Evolutionary conservation across 208 protist genomes (phyloP), one percentile per base, ranked within the genome.

Genomic region (Crithidia sp.): DNA sequence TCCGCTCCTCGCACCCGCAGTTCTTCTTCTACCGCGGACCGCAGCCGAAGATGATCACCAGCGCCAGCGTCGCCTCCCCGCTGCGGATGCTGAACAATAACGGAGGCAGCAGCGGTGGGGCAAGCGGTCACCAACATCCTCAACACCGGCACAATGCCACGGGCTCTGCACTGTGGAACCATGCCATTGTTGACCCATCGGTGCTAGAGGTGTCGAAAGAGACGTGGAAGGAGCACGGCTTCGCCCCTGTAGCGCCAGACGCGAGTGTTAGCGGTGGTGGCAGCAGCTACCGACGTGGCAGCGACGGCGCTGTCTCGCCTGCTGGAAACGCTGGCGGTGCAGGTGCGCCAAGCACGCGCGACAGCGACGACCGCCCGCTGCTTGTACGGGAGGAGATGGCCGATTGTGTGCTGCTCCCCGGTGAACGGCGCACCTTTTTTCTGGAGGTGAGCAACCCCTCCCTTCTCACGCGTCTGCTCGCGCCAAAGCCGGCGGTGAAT

Each of bases 1-100:
- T 94, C 6, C 89, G 89, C 43, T 70, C 74, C 43, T 91, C 89
- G 5, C 86, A 94, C 56, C 86, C 85, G 40, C 71, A 84, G 3
- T 71, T 83, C 54, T 87, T 94, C 76, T 78, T 81, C 65, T 80
- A 77, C 56, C 76, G 68, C 40, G 71, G 70, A 5, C 45, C 44
- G 17, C 60, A 53, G 5, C n/a, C 57, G 14, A 55, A 63, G 16
- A 7, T 14, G 8, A 12, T 3, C 12, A 13, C 36, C 9, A 37
- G 49, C 60, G 28, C 5, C 55, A 45, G 40, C 4, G 67, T 47
- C 17, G 55, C 58, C 64, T 77, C 67, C 4, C 55, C 53, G 9
- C 64, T 77, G 50, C 69, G 28, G 44, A 16, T 28, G 14, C 9
- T 57, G 28, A 41, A 55, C 52, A n/a, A 40, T 13, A 56, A 3